phyloP scores from a whole-genome alignment of 2,329 filamentous ascomycete species.

The Colletotrichum sojae region DNA sequence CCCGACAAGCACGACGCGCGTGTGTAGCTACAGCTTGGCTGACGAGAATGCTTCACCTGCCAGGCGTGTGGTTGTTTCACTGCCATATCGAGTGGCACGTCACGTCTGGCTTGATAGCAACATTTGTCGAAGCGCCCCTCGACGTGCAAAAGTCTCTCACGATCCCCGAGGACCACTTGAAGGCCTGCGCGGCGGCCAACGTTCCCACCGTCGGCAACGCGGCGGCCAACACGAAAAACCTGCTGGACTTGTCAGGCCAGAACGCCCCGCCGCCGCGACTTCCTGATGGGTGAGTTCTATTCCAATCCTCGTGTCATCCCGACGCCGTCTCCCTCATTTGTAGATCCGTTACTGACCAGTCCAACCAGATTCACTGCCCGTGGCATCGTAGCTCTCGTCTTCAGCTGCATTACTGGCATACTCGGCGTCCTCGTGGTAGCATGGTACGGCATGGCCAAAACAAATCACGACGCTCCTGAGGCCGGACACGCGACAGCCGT shows the following conservation, averaged over 20 bases:
- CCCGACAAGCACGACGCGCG: neutral
- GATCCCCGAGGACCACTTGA: conserved; percentile 72
- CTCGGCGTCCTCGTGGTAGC: conserved; percentile 77
- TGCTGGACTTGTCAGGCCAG: conserved; percentile 74
- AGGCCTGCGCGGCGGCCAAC: conserved; percentile 68
- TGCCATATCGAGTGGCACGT: conserved; percentile 88
- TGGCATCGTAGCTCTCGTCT: conserved; percentile 82
- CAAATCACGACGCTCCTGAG: conserved; percentile 2
- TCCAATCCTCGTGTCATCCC: neutral
- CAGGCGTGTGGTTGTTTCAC: conserved; percentile 79
- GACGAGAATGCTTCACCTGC: conserved; percentile 14
- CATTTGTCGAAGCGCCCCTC: conserved; percentile 74
- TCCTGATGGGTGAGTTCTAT: conserved; percentile 68
- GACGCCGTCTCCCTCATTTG: no score
- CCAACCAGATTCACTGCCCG: conserved; percentile 72
- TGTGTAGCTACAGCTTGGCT: neutral
- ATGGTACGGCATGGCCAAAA: conserved; percentile 72
- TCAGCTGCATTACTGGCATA: conserved; percentile 78
- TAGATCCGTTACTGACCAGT: neutral
- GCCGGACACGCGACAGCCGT: conserved; percentile 1
- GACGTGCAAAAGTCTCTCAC: conserved; percentile 72
- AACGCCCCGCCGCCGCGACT: conserved; percentile 69
- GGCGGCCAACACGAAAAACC: conserved; percentile 76
- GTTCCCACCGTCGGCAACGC: conserved; percentile 77
- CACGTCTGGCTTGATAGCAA: conserved; percentile 74